Evolutionary conservation across 176 grass and related monocot species (phyloP), one percentile per base, ranked within the genome.

Genomic region (Eragrostis nindensis): DNA sequence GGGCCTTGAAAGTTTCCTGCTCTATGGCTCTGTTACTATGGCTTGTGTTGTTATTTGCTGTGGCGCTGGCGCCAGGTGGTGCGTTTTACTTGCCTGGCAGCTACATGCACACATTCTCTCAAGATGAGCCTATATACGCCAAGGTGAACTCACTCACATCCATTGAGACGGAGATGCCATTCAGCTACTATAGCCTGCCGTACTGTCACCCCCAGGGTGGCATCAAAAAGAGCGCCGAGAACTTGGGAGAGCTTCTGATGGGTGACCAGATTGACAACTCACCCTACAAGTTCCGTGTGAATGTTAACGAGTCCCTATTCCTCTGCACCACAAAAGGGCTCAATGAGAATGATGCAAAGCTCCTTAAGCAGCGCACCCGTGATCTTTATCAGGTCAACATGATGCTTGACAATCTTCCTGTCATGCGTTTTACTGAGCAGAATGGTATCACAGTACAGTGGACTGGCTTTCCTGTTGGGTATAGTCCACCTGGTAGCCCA

Each of bases 311-410:
- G 53, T 93, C 94, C 1, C 32, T 97, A 45, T 93, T 87, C 90
- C 88, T 93, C 39, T 97, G 94, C 81, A 97, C 94, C 29, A 97
- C 84, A 6, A 91, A 91, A 57, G 73, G 88, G 79, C 86, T 97
- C 59, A 91, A 81, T 70, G 77, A 89, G 86, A 85, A 88, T 69
- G 89, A 97, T 63, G 88, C 90, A 41, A 93, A 93, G 76, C 81
- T 97, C 67, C 85, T 93, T 62, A 93, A 93, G 76, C 88, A 97
- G 77, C 87, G 94, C 41, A 85, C 84, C 16, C 86, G 53, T 53
- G 94, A 97, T 78, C 84, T 97, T 41, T 97, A 97, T 69, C 91
- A 97, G 88, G 94, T 97, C 13, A 97, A 97, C 74, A 97, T 97
- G 91, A 93, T 97, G 59, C 84, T 97, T 49, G 94, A 97, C 76